Base-by-base conservation (phyloP, 2,329 filamentous ascomycete genomes). In the Magnaporthiopsis poae region DNA sequence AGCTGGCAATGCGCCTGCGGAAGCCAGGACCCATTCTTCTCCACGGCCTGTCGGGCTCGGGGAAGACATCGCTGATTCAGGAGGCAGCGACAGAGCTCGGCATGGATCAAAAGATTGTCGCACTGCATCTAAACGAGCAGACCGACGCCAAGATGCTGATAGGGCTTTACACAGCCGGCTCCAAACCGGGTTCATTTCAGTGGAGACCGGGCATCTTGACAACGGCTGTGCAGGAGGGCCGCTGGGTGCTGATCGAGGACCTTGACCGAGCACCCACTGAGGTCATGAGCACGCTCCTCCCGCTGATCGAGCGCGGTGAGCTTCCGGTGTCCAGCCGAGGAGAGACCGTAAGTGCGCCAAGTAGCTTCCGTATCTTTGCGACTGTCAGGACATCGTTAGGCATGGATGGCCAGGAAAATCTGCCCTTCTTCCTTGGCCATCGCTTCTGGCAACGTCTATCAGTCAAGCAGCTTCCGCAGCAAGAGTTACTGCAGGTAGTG, bases 201-300 rank as follows among this genome's bases (percentile, higher is more conserved):
- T 99, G 95, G 95, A 87, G 91, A 68, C 87, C 95, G 3, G 95
- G 95, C 77, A 91, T 98, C 27, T 80, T 99, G 71, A 97, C 95
- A 0, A 96, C 92, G 36, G 96, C 96, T 52, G 92, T 98, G 2
- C 89, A 86, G 73, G 94, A 99, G 80, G 96, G 95, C 21, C 86
- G 94, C 73, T 99, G 95, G 96, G 90, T 99, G 8, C 82, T 99
- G 70, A 96, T 99, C 68, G 96, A 99, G 77, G 96, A 99, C 76
- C 83, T 99, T 60, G 93, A 99, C 75, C 88, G 94, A 69, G 95
- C 95, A 13, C 95, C 96, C 5, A 94, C 91, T 70, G 95, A 99
- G 77, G 91, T 99, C 63, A 88, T 99, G 76, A 96, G 94, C 75
- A 92, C 93, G 18, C 84, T 99, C 35, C 82, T 99, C 33, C 95